Evolutionary conservation across 2,329 filamentous ascomycete species (phyloP).

Genomic region (Neurospora crassa): DNA sequence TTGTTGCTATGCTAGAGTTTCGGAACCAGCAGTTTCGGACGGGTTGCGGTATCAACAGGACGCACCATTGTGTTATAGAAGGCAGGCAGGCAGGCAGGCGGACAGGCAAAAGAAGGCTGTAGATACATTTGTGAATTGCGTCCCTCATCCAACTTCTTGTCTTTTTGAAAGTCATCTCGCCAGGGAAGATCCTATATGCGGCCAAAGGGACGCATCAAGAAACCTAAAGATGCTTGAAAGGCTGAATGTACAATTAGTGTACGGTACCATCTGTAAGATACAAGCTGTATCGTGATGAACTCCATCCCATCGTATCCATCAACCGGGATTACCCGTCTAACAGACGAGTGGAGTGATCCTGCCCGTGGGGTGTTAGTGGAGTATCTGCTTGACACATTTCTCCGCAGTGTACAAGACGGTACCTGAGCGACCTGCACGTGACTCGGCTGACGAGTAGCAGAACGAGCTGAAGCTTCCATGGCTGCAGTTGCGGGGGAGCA

Average conservation of each 20-base stretch:
- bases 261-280: background rate
- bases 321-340: background rate
- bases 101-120: background rate
- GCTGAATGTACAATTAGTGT: background rate
- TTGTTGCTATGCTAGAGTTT: background rate
- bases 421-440: background rate
- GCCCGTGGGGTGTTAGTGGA: background rate
- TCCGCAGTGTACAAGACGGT: background rate
- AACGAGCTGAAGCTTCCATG: background rate
- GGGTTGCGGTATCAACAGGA: background rate
- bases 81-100: background rate
- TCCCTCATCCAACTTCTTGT: too few species aligned
- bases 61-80: background rate
- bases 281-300: background rate
- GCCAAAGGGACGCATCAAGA: background rate
- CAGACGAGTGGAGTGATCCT: background rate
- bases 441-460: background rate
- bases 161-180: too few species aligned
- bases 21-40: background rate
- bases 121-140: background rate
- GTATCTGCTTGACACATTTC: background rate
- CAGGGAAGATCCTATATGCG: too few species aligned
- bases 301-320: background rate
- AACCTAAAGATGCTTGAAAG: background rate
- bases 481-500: background rate